Percentiles rank a stretch among this genome's conserved stretches.
Conservation (phyloP, 2,329 filamentous ascomycete species). For the Microdochium paspali region DNA sequence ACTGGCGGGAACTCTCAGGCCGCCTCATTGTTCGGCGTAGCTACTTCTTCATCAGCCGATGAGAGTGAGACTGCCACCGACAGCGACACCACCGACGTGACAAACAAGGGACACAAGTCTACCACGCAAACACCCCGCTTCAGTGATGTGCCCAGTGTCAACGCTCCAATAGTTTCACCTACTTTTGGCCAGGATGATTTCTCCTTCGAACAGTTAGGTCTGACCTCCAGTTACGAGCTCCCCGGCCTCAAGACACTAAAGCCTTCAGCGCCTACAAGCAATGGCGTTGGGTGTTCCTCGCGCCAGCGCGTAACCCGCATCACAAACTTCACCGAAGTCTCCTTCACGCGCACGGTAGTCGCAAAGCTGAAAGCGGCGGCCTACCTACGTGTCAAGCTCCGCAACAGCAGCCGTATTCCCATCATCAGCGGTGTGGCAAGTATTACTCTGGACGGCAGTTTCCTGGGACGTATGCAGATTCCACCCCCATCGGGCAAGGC, state of each 20-base stretch:
- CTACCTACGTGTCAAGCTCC: constrained; percentile 48
- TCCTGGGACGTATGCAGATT: constrained; percentile 46
- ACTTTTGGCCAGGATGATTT: constrained; percentile 29
- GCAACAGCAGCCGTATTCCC: constrained; percentile 45
- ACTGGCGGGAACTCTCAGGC: too few species aligned
- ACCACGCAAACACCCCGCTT: too few species aligned
- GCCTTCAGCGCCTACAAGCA: constrained; percentile 31
- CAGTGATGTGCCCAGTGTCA: too few species aligned
- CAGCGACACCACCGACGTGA: too few species aligned
- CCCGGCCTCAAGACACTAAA: constrained; percentile 46
- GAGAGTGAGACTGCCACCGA: too few species aligned
- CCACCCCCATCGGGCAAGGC: constrained; percentile 31
- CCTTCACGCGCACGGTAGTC: constrained; percentile 48
- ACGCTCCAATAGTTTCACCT: too few species aligned
- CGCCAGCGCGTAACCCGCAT: constrained; percentile 53
- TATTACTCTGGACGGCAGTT: constrained; percentile 53
- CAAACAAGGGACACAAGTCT: too few species aligned
- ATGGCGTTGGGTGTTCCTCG: constrained; percentile 13
- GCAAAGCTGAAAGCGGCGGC: constrained; percentile 51
- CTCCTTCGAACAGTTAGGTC: constrained; percentile 45
- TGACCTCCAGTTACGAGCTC: constrained; percentile 53
- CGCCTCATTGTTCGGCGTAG: too few species aligned
- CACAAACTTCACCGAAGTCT: constrained; percentile 32
- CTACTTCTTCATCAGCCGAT: too few species aligned
- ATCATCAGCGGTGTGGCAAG: constrained; percentile 45